Evolutionary conservation across 768 basidiomycete species (phyloP).

Genomic region (Russula compacta): DNA sequence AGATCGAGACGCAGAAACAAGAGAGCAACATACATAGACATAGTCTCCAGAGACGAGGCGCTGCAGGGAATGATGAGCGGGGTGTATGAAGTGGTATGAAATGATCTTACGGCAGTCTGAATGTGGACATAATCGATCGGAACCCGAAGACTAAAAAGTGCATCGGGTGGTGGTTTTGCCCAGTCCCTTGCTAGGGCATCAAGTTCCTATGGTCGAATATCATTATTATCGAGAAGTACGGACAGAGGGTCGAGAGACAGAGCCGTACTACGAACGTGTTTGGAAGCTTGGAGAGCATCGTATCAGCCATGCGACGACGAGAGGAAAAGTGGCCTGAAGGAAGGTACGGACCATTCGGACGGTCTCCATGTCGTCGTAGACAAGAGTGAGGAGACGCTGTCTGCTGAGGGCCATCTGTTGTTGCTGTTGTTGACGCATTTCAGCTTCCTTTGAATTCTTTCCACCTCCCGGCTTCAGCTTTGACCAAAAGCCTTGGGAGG

Average conservation of each 20-base stretch:
- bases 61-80: slow-evolving; percentile 30
- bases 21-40: slow-evolving; percentile 54
- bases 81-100: not conserved
- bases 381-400: slow-evolving; percentile 72
- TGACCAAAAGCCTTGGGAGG: slow-evolving; percentile 42
- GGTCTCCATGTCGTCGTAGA: slow-evolving; percentile 81
- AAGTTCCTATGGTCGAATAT: slow-evolving; percentile 47
- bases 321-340: not conserved
- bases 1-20: slow-evolving; percentile 11
- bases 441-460: slow-evolving; percentile 43
- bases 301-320: not conserved
- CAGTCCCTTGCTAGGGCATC: slow-evolving; percentile 74
- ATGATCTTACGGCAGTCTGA: slow-evolving; percentile 61
- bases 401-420: slow-evolving; percentile 58
- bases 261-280: slow-evolving; percentile 49
- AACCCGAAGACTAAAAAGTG: slow-evolving; percentile 63
- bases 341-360: slow-evolving; percentile 50
- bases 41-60: slow-evolving; percentile 74
- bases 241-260: not conserved
- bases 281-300: slow-evolving; percentile 44
- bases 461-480: slow-evolving; percentile 48
- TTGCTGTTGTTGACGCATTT: slow-evolving; percentile 42
- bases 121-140: slow-evolving; percentile 84
- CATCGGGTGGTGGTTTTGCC: slow-evolving; percentile 80
- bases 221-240: slow-evolving; percentile 1